Conservation (phyloP, 495 filamentous ascomycete species). For the Achaetomiella virescens region DNA sequence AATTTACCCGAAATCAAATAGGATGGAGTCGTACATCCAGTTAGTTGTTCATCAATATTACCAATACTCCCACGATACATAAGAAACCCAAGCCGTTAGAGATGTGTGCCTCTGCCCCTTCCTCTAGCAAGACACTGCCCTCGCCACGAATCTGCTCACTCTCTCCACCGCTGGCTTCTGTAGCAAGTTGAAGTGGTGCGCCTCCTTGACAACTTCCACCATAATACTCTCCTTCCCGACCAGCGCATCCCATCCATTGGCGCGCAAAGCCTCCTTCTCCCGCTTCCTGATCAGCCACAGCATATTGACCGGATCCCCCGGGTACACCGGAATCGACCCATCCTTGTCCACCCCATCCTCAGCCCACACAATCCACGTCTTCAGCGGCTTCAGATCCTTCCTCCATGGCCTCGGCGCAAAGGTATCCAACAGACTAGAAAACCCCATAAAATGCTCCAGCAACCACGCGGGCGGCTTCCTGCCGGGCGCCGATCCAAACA, state of each 20-base stretch:
- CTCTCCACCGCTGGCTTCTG: not conserved
- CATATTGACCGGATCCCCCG: not conserved
- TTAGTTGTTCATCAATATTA: too few relatives aligned
- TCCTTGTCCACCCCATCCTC: not conserved
- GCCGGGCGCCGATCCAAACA: conserved; percentile 7
- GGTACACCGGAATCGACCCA: not conserved
- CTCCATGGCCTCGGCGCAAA: not conserved
- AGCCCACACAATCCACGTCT: not conserved
- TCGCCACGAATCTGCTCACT: not conserved
- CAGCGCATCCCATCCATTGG: not conserved
- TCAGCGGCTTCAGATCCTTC: not conserved
- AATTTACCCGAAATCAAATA: too few relatives aligned
- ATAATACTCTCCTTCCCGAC: not conserved
- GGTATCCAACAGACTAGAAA: not conserved
- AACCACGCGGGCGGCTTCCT: not conserved
- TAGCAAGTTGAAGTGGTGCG: not conserved
- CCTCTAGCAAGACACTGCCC: too few relatives aligned
- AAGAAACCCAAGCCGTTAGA: too few relatives aligned
- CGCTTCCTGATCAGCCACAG: too few relatives aligned
- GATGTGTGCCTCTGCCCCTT: too few relatives aligned
- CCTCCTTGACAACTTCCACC: not conserved
- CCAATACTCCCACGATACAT: too few relatives aligned
- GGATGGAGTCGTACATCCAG: too few relatives aligned
- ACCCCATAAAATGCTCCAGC: not conserved
- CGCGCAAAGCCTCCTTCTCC: too few relatives aligned